These are phyloP conservation scores for Amaranthus palmeri DNA, from an alignment of 148 eudicot species.

Conservation along the genomic window DNA sequence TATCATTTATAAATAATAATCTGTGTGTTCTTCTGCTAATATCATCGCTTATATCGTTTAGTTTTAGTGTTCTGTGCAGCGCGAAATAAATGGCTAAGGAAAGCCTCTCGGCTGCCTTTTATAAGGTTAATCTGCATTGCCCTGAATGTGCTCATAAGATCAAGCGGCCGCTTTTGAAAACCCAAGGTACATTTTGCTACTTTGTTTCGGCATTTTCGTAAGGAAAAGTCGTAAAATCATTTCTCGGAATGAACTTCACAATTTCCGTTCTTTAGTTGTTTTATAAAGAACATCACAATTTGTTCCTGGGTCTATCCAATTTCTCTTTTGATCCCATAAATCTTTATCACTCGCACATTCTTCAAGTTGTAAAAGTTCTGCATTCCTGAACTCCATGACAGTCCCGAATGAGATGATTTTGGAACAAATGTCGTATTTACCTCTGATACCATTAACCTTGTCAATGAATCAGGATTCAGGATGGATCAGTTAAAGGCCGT, in stretches of 20 bases:
- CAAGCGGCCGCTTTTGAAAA: slow-evolving; percentile 56
- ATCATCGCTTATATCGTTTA: not conserved
- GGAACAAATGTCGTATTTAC: no score
- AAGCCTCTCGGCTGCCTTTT: slow-evolving; percentile 41
- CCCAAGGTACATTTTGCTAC: slow-evolving; percentile 43
- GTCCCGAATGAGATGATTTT: no score
- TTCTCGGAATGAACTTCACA: no score
- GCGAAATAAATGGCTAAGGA: slow-evolving; percentile 33
- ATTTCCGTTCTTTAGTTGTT: no score
- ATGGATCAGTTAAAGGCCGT: not conserved
- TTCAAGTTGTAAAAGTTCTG: no score
- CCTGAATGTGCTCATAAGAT: slow-evolving; percentile 73
- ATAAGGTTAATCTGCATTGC: slow-evolving; percentile 70
- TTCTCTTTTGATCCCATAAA: no score
- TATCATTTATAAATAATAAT: not conserved
- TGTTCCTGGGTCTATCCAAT: no score
- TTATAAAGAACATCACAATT: no score
- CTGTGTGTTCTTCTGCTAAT: not conserved
- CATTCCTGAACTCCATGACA: no score
- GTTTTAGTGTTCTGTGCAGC: not conserved
- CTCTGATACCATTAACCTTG: no score
- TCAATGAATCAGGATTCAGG: not conserved
- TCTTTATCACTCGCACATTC: no score
- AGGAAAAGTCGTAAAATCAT: not conserved
- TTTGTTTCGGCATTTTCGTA: not conserved